phyloP scores from a whole-genome alignment of 805 yeast genomes.

The Wickerhamiella azyma region DNA sequence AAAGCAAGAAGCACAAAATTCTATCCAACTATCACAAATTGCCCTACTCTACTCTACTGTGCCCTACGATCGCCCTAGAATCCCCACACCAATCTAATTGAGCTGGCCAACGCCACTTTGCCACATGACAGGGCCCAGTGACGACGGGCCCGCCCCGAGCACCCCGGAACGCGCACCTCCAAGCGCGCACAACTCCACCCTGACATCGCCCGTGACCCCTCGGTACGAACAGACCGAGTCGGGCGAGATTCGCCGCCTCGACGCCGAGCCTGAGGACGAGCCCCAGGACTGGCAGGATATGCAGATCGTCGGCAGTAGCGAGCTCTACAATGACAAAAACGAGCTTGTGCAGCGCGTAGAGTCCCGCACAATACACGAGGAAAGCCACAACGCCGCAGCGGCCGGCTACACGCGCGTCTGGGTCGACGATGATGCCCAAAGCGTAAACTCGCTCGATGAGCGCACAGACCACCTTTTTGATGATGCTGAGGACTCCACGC shows the following conservation, averaged over 20 bases:
- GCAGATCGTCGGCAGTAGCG: conserved; percentile 65
- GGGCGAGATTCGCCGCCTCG: conserved; percentile 16
- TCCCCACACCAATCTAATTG: too few species aligned
- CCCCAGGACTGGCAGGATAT: conserved; percentile 71
- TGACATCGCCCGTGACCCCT: conserved; percentile 8
- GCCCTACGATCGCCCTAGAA: neutral
- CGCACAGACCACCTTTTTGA: conserved; percentile 44
- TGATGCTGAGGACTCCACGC: conserved; percentile 36
- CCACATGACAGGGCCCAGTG: neutral
- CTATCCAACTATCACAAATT: too few species aligned
- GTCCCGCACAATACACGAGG: conserved; percentile 13
- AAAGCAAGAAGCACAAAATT: too few species aligned
- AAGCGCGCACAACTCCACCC: neutral
- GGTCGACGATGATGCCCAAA: conserved; percentile 51
- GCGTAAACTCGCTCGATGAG: conserved; percentile 37
- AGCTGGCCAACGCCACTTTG: neutral
- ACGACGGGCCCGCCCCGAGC: neutral
- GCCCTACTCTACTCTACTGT: too few species aligned
- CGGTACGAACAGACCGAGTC: conserved; percentile 14
- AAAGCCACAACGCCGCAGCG: conserved; percentile 33
- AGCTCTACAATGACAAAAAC: conserved; percentile 67
- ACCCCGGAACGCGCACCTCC: neutral
- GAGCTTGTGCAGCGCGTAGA: conserved; percentile 24
- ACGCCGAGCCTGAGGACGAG: conserved; percentile 11
- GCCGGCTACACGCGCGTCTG: conserved; percentile 72